Base-by-base conservation (phyloP, 352 stramenopile species). In the Globisporangium paddicum region DNA sequence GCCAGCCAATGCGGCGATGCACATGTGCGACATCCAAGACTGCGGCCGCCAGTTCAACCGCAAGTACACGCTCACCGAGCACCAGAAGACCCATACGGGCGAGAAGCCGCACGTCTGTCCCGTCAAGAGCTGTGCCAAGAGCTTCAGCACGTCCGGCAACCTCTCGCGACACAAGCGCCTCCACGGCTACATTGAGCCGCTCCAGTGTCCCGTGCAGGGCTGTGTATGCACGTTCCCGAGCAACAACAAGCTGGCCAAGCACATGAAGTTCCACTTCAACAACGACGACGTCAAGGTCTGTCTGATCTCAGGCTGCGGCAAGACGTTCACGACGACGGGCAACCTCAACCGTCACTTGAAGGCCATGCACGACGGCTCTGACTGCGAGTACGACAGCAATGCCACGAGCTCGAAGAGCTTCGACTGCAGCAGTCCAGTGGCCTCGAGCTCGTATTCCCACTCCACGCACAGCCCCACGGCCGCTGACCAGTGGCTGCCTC, bases 21-120 rank as follows among this genome's bases (percentile, higher is more conserved):
- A 35, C 45, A 23, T n/a, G 25, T 51, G 45, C 25, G 25, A 37
- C 5, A 13, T 23, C 7, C 23, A 13, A 8, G 45, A 25, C 5
- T 75, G 68, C 51, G 49, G 40, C 25, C 63, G 63, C 42, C 10
- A 32, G 41, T 81, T 78, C 64, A 81, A 68, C 48, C 71, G 73
- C 63, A 83, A 79, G 62, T 86, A 82, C 61, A 80, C 77, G 35
- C 59, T 79, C 46, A 53, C 64, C 2, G 74, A 84, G 61, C 74
- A 86, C 48, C 68, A 73, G 50, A 82, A 81, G 64, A 81, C 72
- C 5, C 76, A 86, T 61, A 79, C 71, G 30, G 75, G 77, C 35
- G 77, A 82, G 48, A 83, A 76, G 34, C 77, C 75, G 0, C 69
- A 82, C 47, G 64, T 73, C 23, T 86, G 75, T 13, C 69, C 75